A percentile compares a stretch with the other conserved stretches of the same genome.
Conservation (phyloP, 176 grass and related monocot species). For the Cymbopogon citratus region DNA sequence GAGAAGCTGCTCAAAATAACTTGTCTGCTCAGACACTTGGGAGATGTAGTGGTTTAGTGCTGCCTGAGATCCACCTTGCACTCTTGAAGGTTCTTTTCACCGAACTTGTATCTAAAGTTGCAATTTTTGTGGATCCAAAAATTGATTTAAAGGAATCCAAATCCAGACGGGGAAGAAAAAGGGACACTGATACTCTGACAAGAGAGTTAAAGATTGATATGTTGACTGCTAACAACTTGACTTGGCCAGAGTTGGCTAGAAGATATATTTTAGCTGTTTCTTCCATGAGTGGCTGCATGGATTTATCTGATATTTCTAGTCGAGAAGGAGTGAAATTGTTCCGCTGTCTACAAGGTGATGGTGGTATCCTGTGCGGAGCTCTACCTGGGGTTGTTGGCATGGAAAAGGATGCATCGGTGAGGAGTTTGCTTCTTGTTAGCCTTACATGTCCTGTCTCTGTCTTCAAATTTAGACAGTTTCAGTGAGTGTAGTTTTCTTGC, state of each 20-base stretch:
- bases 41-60: slow-evolving; percentile 67
- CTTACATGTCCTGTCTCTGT: slow-evolving; percentile 2
- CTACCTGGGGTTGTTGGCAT: slow-evolving; percentile 83
- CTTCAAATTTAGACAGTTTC: neutral
- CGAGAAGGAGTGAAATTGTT: slow-evolving; percentile 90
- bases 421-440: slow-evolving; percentile 20
- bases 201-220: slow-evolving; percentile 78
- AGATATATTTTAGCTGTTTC: slow-evolving; percentile 85
- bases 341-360: slow-evolving; percentile 90
- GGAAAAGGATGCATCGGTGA: slow-evolving; percentile 95
- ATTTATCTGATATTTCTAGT: slow-evolving; percentile 78
- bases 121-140: slow-evolving; percentile 84
- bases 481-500: neutral
- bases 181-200: slow-evolving; percentile 59
- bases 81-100: slow-evolving; percentile 79
- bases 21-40: slow-evolving; percentile 60
- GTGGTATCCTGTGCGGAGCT: slow-evolving; percentile 83
- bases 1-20: slow-evolving; percentile 63
- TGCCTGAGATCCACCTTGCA: slow-evolving; percentile 67
- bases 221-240: slow-evolving; percentile 78
- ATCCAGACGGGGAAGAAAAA: slow-evolving; percentile 85
- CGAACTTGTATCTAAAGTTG: slow-evolving; percentile 65
- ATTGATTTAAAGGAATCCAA: slow-evolving; percentile 85
- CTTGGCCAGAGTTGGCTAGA: slow-evolving; percentile 91
- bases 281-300: slow-evolving; percentile 62